phyloP scores from a whole-genome alignment of 805 yeast species.

The Cyberlindnera sargentensis region DNA sequence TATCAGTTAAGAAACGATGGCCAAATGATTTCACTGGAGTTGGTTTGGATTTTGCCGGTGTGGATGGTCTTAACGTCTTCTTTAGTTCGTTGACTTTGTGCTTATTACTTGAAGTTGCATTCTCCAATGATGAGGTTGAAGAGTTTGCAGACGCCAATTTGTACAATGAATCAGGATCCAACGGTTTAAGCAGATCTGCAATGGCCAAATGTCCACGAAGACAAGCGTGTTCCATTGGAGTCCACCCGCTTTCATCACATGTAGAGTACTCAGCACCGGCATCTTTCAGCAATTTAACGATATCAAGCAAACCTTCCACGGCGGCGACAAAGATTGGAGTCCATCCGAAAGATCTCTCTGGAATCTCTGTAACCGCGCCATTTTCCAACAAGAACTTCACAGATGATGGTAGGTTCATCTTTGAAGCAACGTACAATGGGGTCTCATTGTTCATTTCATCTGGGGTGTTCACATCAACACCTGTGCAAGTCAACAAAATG shows the following conservation, averaged over 20 bases:
- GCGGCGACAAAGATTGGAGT: slow-evolving; percentile 89
- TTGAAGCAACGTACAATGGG: slow-evolving; percentile 74
- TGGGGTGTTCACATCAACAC: slow-evolving; percentile 56
- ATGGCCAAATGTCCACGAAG: slow-evolving; percentile 77
- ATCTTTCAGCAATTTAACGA: slow-evolving; percentile 48
- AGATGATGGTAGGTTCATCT: slow-evolving; percentile 46
- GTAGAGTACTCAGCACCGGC: slow-evolving; percentile 47
- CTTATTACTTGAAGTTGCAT: not conserved
- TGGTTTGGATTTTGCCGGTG: slow-evolving; percentile 7
- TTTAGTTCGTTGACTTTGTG: slow-evolving; percentile 12
- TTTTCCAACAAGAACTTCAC: slow-evolving; percentile 47
- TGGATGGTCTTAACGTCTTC: slow-evolving; percentile 13
- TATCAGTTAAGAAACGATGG: slow-evolving; percentile 54
- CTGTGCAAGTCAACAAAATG: slow-evolving; percentile 45
- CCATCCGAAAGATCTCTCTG: slow-evolving; percentile 84
- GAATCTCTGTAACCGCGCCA: slow-evolving; percentile 68
- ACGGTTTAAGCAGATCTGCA: slow-evolving; percentile 54
- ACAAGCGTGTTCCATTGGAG: slow-evolving; percentile 95
- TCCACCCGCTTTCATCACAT: slow-evolving; percentile 87
- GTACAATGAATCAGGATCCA: slow-evolving; percentile 30
- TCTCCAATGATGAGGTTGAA: not conserved
- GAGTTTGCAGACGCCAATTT: slow-evolving; percentile 4
- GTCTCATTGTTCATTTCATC: slow-evolving; percentile 66
- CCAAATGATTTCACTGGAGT: slow-evolving; percentile 76
- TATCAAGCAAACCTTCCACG: slow-evolving; percentile 64